A percentile compares a stretch with the other conserved stretches of the same genome.
phyloP scores from a whole-genome alignment of 148 eudicot species.

The Rhododendron henanense region DNA sequence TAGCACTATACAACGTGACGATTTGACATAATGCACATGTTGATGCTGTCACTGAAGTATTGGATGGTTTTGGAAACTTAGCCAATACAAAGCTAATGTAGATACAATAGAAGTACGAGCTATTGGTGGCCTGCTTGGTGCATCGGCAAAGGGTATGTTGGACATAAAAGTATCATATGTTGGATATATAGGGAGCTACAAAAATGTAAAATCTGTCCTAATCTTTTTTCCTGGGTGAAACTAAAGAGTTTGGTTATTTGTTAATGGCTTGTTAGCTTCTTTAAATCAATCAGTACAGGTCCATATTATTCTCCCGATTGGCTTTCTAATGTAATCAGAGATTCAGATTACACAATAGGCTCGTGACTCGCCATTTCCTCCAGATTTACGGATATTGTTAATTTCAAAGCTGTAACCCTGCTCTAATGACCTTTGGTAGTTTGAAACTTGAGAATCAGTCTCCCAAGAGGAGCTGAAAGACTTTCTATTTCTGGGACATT shows the following conservation, averaged over 20 bases:
- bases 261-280: not conserved
- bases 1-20: not conserved
- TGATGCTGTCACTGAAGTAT: not conserved
- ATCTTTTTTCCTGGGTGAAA: not conserved
- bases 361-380: not conserved
- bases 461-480: not conserved
- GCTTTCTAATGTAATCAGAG: not conserved
- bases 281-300: not conserved
- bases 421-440: constrained; percentile 2
- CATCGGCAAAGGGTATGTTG: not conserved
- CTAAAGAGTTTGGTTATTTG: not conserved
- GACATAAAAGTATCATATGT: not conserved
- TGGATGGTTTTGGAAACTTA: not conserved
- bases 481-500: not conserved
- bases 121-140: not conserved
- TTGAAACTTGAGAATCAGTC: not conserved
- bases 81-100: not conserved
- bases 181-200: not conserved
- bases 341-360: not conserved
- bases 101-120: not conserved
- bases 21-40: not conserved
- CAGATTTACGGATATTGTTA: not conserved
- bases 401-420: not conserved
- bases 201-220: not conserved
- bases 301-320: not conserved